phyloP scores from a whole-genome alignment of 192 early-diverging fungal species.

The Rhizophagus sp. region DNA sequence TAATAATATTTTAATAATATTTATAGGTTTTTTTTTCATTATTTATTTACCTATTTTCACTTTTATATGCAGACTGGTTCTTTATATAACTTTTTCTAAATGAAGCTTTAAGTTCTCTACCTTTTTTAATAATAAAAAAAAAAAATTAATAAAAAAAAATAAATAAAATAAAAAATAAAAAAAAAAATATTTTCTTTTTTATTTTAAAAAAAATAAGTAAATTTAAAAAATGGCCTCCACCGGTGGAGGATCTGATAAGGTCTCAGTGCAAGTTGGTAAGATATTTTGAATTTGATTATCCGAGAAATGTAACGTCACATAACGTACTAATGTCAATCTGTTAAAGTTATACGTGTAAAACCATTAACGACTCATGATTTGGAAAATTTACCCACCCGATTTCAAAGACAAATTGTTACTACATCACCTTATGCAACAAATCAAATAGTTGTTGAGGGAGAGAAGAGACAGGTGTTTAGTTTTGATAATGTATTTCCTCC shows the following conservation, averaged over 20 bases:
- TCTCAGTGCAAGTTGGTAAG: not conserved
- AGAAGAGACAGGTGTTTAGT: slow-evolving; percentile 40
- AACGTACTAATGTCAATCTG: not conserved
- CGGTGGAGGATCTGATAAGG: not conserved
- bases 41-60: not conserved
- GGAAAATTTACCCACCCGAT: not conserved
- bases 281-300: not conserved
- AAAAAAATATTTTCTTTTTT: too few relatives aligned
- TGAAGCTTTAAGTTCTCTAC: not conserved
- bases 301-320: not conserved
- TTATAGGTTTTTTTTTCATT: not conserved
- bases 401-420: not conserved
- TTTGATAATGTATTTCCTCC: slow-evolving; percentile 73
- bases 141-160: not conserved
- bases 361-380: slow-evolving; percentile 11
- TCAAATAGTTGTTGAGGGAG: slow-evolving; percentile 3
- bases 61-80: not conserved
- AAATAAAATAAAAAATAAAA: not conserved
- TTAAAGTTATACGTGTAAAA: slow-evolving; percentile 1
- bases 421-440: slow-evolving; percentile 12
- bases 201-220: too few relatives aligned
- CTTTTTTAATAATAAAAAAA: not conserved
- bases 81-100: not conserved
- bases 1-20: not conserved
- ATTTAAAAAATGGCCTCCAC: not conserved